These are phyloP conservation scores for Arachnomyces sp. DNA, from an alignment of 2,329 filamentous ascomycete genomes.

Conservation along the genomic window DNA sequence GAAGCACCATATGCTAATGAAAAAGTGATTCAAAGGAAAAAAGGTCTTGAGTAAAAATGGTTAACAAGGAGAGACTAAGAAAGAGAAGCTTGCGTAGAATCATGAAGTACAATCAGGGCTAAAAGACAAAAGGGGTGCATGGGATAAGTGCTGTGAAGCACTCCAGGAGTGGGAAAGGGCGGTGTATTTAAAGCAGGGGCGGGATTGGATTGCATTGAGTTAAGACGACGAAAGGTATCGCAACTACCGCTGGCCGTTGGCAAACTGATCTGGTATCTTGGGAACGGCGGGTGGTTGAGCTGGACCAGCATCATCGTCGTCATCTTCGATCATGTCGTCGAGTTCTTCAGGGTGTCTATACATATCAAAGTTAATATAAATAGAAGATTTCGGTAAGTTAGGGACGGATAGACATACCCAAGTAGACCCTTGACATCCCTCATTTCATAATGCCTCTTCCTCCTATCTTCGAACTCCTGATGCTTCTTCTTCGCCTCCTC, in stretches of 20 bases:
- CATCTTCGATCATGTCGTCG: slow-evolving; percentile 53
- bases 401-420: slow-evolving; percentile 46
- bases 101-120: too few species aligned
- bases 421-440: slow-evolving; percentile 81
- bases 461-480: slow-evolving; percentile 76
- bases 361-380: slow-evolving; percentile 5
- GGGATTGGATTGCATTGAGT: not conserved
- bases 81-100: too few species aligned
- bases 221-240: not conserved
- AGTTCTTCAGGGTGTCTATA: slow-evolving; percentile 55
- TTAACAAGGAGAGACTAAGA: too few species aligned
- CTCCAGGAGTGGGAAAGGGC: too few species aligned
- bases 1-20: too few species aligned
- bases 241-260: slow-evolving; percentile 11
- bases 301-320: slow-evolving; percentile 38
- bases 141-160: too few species aligned
- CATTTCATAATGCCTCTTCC: slow-evolving; percentile 99
- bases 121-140: too few species aligned
- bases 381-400: slow-evolving; percentile 4
- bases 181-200: too few species aligned
- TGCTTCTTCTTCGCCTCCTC: slow-evolving; percentile 83
- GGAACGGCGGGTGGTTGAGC: slow-evolving; percentile 25
- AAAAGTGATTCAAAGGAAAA: too few species aligned
- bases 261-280: slow-evolving; percentile 23
- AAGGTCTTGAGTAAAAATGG: too few species aligned